These are phyloP conservation scores for Pichia exigua DNA, from an alignment of 805 yeast genomes.

Conservation along the genomic window DNA sequence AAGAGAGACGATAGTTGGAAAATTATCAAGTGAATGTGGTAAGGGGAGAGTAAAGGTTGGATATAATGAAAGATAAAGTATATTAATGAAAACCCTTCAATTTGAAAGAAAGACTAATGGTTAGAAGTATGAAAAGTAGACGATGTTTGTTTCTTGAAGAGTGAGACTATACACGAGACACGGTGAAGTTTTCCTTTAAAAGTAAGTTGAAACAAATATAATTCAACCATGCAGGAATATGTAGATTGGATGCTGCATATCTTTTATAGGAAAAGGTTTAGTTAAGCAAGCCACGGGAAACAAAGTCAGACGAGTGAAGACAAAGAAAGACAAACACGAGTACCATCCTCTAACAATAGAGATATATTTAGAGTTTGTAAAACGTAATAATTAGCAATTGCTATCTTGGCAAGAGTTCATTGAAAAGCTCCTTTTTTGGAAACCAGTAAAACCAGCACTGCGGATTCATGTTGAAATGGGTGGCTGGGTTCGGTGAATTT, in stretches of 20 bases:
- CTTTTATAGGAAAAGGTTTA: neutral
- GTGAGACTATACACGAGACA: no score
- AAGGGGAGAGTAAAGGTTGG: neutral
- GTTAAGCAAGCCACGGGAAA: neutral
- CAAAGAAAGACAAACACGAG: neutral
- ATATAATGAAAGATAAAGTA: neutral
- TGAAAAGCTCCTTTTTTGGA: neutral
- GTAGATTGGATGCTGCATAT: neutral
- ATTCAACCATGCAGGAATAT: no score
- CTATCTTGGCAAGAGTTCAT: neutral
- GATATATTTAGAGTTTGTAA: neutral
- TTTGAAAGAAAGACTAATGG: neutral
- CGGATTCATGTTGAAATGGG: neutral
- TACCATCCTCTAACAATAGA: neutral
- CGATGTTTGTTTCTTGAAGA: no score
- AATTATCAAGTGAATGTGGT: no score
- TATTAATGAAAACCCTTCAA: no score
- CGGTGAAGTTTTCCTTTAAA: no score
- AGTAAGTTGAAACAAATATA: no score
- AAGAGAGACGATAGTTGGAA: constrained; percentile 6
- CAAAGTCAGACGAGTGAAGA: neutral
- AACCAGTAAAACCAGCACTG: neutral
- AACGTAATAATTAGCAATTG: neutral
- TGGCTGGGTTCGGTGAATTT: neutral
- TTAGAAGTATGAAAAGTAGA: no score